Conservation (phyloP, 306 rosid species). For the Neltuma alba region DNA sequence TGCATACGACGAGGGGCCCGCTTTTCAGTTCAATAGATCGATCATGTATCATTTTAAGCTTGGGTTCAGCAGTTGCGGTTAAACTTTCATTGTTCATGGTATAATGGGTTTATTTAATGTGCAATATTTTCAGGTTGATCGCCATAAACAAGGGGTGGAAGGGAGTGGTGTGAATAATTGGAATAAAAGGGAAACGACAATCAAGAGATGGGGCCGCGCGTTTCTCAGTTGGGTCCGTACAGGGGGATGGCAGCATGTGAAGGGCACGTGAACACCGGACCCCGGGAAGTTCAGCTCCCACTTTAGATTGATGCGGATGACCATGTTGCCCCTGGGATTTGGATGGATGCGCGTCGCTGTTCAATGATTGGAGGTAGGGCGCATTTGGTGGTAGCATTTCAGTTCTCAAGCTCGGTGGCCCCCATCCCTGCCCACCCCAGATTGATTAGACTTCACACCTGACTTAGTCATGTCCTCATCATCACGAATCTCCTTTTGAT, state of each 20-base stretch:
- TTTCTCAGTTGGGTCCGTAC: conserved; percentile 32
- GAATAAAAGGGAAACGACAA: conserved; percentile 43
- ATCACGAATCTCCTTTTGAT: conserved; percentile 34
- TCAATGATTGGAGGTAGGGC: conserved; percentile 56
- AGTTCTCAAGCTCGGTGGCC: conserved; percentile 16
- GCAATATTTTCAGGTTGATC: too few species aligned
- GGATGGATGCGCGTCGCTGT: background rate
- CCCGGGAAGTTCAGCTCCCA: too few species aligned
- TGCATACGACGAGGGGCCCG: too few species aligned
- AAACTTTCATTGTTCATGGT: too few species aligned
- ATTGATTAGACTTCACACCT: conserved; percentile 60
- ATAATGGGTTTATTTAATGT: too few species aligned
- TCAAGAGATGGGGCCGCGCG: conserved; percentile 33
- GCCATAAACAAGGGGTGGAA: too few species aligned
- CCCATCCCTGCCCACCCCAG: conserved; percentile 1
- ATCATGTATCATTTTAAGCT: too few species aligned
- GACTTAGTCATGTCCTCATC: conserved; percentile 55
- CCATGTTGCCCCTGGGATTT: conserved; percentile 41
- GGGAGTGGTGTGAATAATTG: too few species aligned
- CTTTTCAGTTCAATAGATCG: too few species aligned
- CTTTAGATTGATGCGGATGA: conserved; percentile 34
- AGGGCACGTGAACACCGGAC: conserved; percentile 63
- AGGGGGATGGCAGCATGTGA: conserved; percentile 54
- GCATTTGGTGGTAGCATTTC: conserved; percentile 21
- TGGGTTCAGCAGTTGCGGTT: too few species aligned